Percentiles rank a stretch among this genome's conserved stretches.
phyloP scores from a whole-genome alignment of 345 rosid genomes.

The Gossypium australe region DNA sequence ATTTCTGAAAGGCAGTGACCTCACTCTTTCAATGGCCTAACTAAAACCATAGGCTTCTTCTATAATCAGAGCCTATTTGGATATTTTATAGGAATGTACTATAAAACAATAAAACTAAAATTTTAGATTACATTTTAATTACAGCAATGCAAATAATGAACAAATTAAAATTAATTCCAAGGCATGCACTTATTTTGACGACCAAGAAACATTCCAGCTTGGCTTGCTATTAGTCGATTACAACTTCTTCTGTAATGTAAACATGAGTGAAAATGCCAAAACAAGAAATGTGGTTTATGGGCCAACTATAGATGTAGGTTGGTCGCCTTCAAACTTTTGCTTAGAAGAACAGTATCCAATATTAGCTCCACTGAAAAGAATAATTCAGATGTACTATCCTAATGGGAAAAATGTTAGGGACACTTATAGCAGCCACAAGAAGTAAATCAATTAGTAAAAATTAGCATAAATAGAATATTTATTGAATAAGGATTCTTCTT shows the following conservation, averaged over 20 bases:
- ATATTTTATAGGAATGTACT: not conserved
- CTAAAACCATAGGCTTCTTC: not conserved
- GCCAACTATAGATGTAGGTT: no score
- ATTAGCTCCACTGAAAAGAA: no score
- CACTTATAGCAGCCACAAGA: no score
- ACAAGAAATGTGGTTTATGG: no score
- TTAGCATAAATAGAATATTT: no score
- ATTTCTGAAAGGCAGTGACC: not conserved
- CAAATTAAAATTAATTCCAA: not conserved
- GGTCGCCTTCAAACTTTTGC: no score
- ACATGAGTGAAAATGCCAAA: not conserved
- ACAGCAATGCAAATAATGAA: not conserved
- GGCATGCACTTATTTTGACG: not conserved
- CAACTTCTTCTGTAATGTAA: not conserved
- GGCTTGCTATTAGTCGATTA: not conserved
- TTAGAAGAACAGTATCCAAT: no score
- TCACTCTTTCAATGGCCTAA: not conserved
- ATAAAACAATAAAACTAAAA: not conserved
- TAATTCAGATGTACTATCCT: no score
- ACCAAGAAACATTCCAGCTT: not conserved
- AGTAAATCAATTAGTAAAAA: no score
- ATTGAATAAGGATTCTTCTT: no score
- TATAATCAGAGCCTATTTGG: not conserved
- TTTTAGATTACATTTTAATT: not conserved
- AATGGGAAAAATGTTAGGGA: no score